Conservation (phyloP, 805 yeast genomes). For the Tetrapisispora namnaoensis region DNA sequence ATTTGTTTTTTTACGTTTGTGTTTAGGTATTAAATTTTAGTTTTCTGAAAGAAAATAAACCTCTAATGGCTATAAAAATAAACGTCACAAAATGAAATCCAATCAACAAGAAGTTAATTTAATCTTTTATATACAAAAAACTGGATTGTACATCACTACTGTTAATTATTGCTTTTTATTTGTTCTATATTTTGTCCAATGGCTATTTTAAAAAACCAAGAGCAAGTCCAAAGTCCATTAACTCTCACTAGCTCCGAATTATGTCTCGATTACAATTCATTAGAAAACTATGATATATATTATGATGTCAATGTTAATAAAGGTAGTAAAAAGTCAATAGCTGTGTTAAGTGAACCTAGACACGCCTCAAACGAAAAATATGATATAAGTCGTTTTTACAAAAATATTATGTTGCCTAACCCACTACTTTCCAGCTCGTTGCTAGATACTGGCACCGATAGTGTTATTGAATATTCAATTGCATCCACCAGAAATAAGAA, state of each 20-base stretch:
- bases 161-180: background rate
- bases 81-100: background rate
- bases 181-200: background rate
- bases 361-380: background rate
- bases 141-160: background rate
- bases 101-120: background rate
- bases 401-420: background rate
- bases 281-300: background rate
- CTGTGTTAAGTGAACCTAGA: background rate
- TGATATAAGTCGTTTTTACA: background rate
- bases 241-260: slow-evolving; percentile 1
- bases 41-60: background rate
- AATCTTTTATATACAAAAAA: too few species aligned
- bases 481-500: background rate
- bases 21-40: background rate
- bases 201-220: background rate
- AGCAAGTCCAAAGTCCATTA: background rate
- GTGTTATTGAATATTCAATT: slow-evolving; percentile 13
- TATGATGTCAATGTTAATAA: too few species aligned
- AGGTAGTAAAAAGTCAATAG: background rate
- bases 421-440: background rate
- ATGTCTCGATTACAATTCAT: background rate
- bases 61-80: background rate
- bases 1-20: background rate
- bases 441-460: slow-evolving; percentile 11